Evolutionary conservation across 192 early-diverging fungal species (phyloP), one percentile per base, ranked within the genome.

Genomic region (Chytriomyces sp.): DNA sequence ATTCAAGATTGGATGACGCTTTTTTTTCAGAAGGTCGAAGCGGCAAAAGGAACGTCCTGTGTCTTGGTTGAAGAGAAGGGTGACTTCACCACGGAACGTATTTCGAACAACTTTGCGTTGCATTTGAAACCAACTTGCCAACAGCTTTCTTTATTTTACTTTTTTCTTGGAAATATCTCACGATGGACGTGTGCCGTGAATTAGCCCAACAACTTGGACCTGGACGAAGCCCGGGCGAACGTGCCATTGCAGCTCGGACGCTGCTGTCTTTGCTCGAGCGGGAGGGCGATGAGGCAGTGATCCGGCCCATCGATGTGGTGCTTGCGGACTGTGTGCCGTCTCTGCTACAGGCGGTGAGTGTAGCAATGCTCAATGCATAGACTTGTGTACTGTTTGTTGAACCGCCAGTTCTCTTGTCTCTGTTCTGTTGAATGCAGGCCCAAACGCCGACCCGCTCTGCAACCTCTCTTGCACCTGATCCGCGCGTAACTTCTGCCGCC

Each of bases 221-320:
- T 1, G 9, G 63, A n/a, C 73, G 73, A 7, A 70, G 61, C 8
- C 50, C 69, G 7, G 57, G 68, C 16, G 77, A 78, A 48, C 77
- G 77, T 10, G 53, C 69, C 6, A 64, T 24, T 8, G 69, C 69
- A 7, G 69, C 69, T 7, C 53, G 69, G 6, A 61, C 66, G n/a
- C 65, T 77, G 18, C 50, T 77, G 23, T 7, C 13, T 6, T 69
- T 72, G 10, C 77, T 78, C 2, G 67, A 70, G 49, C 20, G 8
- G 7, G 60, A 35, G 24, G 43, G 10, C 26, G 50, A 49, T 35
- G 61, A 35, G 10, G 46, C 66, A 13, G 20, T 48, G 8, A 46
- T 78, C 45, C 68, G 77, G 7, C 60, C 77, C 8, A 71, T 78
- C 69, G 77, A 78, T 48, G 48, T 78, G 13, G 43, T 78, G n/a